Conservation (phyloP, 2,329 filamentous ascomycete genomes). For the Pseudogymnoascus sp. region DNA sequence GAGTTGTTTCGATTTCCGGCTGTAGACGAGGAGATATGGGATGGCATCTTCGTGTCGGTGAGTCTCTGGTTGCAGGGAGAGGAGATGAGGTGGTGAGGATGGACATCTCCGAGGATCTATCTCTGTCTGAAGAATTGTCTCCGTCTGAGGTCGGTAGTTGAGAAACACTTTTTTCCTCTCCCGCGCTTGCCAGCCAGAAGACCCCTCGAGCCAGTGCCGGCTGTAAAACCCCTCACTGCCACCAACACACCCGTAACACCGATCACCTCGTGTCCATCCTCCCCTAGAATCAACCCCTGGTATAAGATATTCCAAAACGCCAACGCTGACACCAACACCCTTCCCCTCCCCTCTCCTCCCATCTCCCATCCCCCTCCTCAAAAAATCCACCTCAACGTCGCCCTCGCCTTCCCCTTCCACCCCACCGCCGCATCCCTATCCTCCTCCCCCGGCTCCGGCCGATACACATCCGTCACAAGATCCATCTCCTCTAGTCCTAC, state of each 20-base stretch:
- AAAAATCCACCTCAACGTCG: conserved; percentile 24
- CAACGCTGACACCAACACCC: not conserved
- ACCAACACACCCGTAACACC: not conserved
- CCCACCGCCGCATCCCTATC: conserved; percentile 20
- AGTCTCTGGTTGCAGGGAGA: not conserved
- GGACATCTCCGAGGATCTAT: not conserved
- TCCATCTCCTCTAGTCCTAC: conserved; percentile 41
- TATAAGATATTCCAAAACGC: not conserved
- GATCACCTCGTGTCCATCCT: not conserved
- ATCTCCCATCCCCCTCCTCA: conserved; percentile 7
- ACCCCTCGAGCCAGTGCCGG: no score
- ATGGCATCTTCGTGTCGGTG: no score
- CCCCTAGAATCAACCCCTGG: not conserved
- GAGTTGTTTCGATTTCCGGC: no score
- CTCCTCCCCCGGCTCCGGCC: conserved; percentile 21
- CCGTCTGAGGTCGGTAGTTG: not conserved
- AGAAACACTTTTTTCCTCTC: not conserved
- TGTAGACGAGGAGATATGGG: no score
- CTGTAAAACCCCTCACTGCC: not conserved
- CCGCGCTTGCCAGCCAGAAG: not conserved
- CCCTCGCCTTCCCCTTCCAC: conserved; percentile 21
- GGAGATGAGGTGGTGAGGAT: no score
- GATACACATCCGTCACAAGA: conserved; percentile 39
- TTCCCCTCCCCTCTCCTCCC: not conserved
- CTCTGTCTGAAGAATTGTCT: no score